Percentiles rank a stretch among this genome's conserved stretches.
phyloP scores from a whole-genome alignment of 202 grass and related monocot genomes.

The Miscanthus sacchariflorus region DNA sequence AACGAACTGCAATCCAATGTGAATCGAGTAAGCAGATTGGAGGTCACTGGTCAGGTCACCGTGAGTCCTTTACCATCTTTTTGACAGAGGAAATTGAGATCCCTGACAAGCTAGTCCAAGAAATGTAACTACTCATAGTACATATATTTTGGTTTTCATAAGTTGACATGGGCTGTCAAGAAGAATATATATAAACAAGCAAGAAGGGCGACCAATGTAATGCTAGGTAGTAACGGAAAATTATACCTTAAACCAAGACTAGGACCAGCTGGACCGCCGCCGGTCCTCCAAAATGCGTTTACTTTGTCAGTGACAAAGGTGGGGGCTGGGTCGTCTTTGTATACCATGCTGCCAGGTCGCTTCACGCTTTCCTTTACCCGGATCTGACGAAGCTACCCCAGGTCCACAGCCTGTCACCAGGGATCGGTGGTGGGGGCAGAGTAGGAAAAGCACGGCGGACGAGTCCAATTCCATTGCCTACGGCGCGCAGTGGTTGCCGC shows the following conservation, averaged over 20 bases:
- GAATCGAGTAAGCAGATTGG: neutral
- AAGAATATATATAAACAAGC: neutral
- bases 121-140: neutral
- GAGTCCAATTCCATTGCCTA: neutral
- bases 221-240: neutral
- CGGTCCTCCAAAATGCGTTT: conserved; percentile 11
- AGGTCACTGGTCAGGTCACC: neutral
- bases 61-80: neutral
- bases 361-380: neutral
- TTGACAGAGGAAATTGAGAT: neutral
- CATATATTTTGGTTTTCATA: neutral
- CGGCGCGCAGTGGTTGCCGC: neutral
- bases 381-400: neutral
- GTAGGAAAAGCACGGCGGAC: neutral
- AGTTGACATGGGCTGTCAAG: conserved; percentile 10
- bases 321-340: neutral
- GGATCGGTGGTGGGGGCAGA: neutral
- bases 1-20: neutral
- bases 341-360: neutral
- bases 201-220: neutral
- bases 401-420: neutral
- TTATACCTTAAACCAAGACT: neutral
- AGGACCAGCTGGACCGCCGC: neutral
- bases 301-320: neutral
- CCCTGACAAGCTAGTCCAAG: neutral